Conservation (phyloP, 495 filamentous ascomycete genomes). For the Clohesyomyces aquaticus region DNA sequence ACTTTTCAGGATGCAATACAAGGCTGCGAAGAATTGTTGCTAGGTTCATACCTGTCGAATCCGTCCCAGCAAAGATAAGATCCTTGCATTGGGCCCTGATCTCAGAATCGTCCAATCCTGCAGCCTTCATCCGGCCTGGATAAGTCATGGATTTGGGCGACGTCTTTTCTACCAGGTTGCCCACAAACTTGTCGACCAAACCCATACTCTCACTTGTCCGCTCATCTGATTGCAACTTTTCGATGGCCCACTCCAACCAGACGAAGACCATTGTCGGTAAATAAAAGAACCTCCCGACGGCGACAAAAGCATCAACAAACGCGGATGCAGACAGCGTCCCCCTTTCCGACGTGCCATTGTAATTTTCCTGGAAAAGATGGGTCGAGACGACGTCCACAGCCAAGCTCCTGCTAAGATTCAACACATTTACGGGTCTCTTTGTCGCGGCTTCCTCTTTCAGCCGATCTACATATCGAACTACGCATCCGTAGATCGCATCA, state of each 20-base stretch:
- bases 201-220: conserved; percentile 41
- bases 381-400: conserved; percentile 54
- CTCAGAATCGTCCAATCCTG: conserved; percentile 50
- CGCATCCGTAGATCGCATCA: conserved; percentile 49
- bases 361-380: conserved; percentile 49
- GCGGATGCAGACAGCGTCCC: conserved; percentile 27
- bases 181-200: conserved; percentile 50
- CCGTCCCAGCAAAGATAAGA: conserved; percentile 51
- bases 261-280: conserved; percentile 48
- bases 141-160: conserved; percentile 48
- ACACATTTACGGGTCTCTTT: conserved; percentile 44
- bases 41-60: conserved; percentile 54
- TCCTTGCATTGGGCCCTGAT: conserved; percentile 53
- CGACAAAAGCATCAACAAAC: conserved; percentile 51
- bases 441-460: conserved; percentile 39
- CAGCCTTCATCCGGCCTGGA: conserved; percentile 52
- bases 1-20: conserved; percentile 51
- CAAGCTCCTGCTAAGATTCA: conserved; percentile 51
- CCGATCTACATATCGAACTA: conserved; percentile 46
- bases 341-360: conserved; percentile 4
- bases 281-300: conserved; percentile 56
- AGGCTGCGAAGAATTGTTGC: conserved; percentile 52
- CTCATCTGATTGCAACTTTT: conserved; percentile 41
- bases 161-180: conserved; percentile 42
- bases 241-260: conserved; percentile 44